Percentiles rank a stretch among this genome's conserved stretches.
Evolutionary conservation across 2,329 filamentous ascomycete species (phyloP).

Genomic region (Nothomitra cinnamomea): DNA sequence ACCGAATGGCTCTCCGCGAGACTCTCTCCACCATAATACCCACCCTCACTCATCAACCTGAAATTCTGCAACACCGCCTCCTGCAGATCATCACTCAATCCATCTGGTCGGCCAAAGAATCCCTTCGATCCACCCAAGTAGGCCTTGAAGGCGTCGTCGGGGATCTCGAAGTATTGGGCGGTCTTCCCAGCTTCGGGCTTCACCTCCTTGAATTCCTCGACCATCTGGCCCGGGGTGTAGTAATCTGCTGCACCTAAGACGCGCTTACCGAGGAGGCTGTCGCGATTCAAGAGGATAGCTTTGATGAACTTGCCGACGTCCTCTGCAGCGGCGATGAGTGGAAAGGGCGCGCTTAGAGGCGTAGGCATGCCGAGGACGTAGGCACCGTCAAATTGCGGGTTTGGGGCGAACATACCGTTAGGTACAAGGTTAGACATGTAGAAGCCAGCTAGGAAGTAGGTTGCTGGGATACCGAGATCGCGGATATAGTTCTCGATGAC

Average conservation of each 20-base stretch:
- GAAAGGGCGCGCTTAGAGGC: neutral
- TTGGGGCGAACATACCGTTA: neutral
- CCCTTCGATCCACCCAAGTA: conserved; percentile 14
- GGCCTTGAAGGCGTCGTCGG: conserved; percentile 26
- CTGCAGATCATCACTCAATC: conserved; percentile 24
- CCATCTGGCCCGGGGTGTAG: conserved; percentile 23
- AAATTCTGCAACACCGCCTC: conserved; percentile 38
- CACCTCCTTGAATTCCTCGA: conserved; percentile 23
- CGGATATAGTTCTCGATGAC: conserved; percentile 37
- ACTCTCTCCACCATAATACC: conserved; percentile 28
- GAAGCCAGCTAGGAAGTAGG: conserved; percentile 35
- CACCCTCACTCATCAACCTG: conserved; percentile 31
- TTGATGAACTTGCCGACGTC: conserved; percentile 12
- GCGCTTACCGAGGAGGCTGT: conserved; percentile 25
- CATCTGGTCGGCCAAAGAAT: conserved; percentile 7
- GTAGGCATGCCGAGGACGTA: neutral
- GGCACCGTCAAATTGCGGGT: neutral
- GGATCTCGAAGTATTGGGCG: conserved; percentile 21
- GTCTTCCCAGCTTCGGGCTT: conserved; percentile 25
- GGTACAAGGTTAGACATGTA: conserved; percentile 35
- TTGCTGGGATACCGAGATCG: conserved; percentile 27
- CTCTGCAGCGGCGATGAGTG: conserved; percentile 8
- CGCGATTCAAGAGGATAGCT: conserved; percentile 19
- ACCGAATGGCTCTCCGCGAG: neutral
- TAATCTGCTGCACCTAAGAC: conserved; percentile 29